Percentiles rank a stretch among this genome's conserved stretches.
phyloP scores from a whole-genome alignment of 2,329 filamentous ascomycete genomes.

The Curvularia lunata region DNA sequence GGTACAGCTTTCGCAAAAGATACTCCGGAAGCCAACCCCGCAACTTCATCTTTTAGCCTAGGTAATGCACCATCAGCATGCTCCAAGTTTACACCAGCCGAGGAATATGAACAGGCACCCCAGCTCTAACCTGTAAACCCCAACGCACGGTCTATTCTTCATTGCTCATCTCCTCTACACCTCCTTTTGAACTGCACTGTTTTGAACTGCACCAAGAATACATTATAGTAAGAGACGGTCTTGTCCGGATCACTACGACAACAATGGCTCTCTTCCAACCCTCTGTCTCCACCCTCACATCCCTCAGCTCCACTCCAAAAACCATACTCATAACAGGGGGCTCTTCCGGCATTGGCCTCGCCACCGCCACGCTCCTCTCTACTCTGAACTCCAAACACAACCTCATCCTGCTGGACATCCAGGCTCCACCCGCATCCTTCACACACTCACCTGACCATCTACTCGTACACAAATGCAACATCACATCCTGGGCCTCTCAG shows the following conservation, averaged over 20 bases:
- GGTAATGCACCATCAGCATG: slow-evolving; percentile 12
- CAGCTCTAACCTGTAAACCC: not conserved
- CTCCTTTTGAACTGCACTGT: not conserved
- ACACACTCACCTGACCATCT: slow-evolving; percentile 34
- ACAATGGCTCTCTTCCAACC: slow-evolving; percentile 36
- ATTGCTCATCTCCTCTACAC: not conserved
- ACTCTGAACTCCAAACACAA: slow-evolving; percentile 49
- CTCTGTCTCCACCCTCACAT: slow-evolving; percentile 22
- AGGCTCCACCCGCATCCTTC: slow-evolving; percentile 44
- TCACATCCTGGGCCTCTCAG: slow-evolving; percentile 56
- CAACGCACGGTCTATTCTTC: not conserved
- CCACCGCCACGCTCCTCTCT: slow-evolving; percentile 50
- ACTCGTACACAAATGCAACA: slow-evolving; percentile 52
- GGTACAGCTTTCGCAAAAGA: not conserved
- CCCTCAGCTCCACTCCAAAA: slow-evolving; percentile 36
- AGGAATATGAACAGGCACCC: not conserved
- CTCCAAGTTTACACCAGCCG: not conserved
- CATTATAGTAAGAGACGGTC: not conserved
- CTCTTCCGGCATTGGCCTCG: slow-evolving; percentile 51
- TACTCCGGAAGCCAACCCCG: slow-evolving; percentile 10
- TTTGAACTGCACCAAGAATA: not conserved
- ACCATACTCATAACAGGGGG: slow-evolving; percentile 51
- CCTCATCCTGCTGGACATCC: slow-evolving; percentile 51
- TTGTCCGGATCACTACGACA: not conserved
- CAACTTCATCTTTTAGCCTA: slow-evolving; percentile 21